Evolutionary conservation across 2,329 filamentous ascomycete species (phyloP), one percentile per base, ranked within the genome.

Genomic region (Colletotrichum sublineola): DNA sequence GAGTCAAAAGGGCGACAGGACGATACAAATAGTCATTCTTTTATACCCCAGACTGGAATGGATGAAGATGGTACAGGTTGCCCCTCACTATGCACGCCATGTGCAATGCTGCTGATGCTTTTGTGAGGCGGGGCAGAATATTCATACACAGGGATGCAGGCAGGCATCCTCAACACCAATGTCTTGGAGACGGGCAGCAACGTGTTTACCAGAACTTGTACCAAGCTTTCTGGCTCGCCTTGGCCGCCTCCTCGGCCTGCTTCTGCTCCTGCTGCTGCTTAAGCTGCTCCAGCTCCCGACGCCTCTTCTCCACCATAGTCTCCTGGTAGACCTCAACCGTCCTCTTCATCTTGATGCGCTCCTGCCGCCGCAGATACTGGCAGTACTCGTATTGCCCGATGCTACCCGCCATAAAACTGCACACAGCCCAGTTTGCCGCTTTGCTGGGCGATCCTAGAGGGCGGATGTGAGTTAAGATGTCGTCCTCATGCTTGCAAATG

Each of bases 371-470:
- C 74, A 89, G 88, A 76, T 91, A 91, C 78, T 95, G 91, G 83
- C 96, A 98, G 78, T 93, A 94, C 82, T 98, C 94, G 82, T 95
- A 96, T 63, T 92, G 92, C 40, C 88, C 87, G 58, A 93, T 85
- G n/a, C 93, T 91, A 8, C 88, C 89, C 29, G 92, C 79, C 33
- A 92, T 86, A 80, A 96, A 97, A 46, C 90, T 87, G 8, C 91
- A 93, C 7, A 96, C 94, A 0, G 94, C 95, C 93, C 94, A 97
- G 78, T 97, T 97, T 46, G 92, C 91, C 1, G 93, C 90, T 77
- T 88, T 90, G 68, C 87, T 88, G 73, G 94, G 62, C 31, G 63
- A 68, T 64, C 55, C 73, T 74, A 60, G n/a, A 14, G 14, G 15
- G 11, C 11, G 29, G 6, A 12, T 33, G 29, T 42, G 40, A 44